Evolutionary conservation across 495 filamentous ascomycete species (phyloP).

Genomic region (Baudoinia panamericana): DNA sequence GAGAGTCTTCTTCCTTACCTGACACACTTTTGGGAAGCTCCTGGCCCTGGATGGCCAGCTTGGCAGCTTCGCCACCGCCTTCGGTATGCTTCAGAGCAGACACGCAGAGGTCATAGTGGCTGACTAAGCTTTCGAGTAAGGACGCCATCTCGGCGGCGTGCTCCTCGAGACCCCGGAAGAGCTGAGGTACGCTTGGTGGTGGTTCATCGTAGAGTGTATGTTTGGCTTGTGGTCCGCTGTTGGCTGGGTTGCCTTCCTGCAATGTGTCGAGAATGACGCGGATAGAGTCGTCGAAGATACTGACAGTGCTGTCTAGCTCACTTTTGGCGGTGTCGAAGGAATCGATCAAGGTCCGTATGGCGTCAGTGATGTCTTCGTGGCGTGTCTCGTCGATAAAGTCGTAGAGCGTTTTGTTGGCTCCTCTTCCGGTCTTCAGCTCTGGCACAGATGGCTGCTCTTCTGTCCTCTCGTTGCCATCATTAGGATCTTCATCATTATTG

Average conservation of each 20-base stretch:
- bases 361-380: conserved; percentile 53
- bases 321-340: conserved; percentile 24
- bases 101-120: conserved; percentile 89
- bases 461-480: neutral
- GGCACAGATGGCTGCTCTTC: no score
- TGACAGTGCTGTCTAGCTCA: conserved; percentile 17
- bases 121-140: conserved; percentile 67
- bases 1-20: conserved; percentile 8
- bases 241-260: neutral
- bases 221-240: conserved; percentile 3
- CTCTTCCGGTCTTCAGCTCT: conserved; percentile 49
- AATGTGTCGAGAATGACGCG: conserved; percentile 15
- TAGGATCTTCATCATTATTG: neutral
- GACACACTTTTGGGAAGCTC: neutral
- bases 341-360: conserved; percentile 54
- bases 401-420: conserved; percentile 51
- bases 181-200: conserved; percentile 44
- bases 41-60: conserved; percentile 40
- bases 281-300: conserved; percentile 20
- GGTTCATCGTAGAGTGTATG: conserved; percentile 13
- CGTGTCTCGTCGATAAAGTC: conserved; percentile 82
- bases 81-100: conserved; percentile 86
- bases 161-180: conserved; percentile 59
- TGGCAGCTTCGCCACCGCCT: conserved; percentile 63
- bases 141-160: conserved; percentile 76